Evolutionary conservation across 345 rosid species (phyloP), one percentile per base, ranked within the genome.

Genomic region (Clarkia xantiana): DNA sequence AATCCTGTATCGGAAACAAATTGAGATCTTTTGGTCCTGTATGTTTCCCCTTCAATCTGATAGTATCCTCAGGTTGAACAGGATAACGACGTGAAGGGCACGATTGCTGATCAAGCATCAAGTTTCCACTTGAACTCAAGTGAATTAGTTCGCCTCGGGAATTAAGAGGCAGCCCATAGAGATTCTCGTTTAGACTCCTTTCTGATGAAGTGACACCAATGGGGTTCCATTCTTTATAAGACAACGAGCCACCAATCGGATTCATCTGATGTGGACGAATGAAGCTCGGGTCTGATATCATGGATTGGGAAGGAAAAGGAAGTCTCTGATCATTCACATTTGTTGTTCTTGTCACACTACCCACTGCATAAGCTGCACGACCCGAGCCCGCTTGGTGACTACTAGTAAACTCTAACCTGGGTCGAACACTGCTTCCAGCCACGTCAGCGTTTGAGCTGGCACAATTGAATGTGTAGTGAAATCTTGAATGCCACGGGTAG

Each of bases 131-230:
- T 58, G 77, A 57, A 42, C 61, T 65, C 57, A 45, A 55, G 42
- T 64, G 75, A 18, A 71, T 70, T 20, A 81, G 74, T 51, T 66
- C 77, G 60, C 85, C 89, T 38, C 68, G 76, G 45, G 81, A 64
- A 68, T 78, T 70, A n/a, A 81, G 80, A 53, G 85, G 85, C 62
- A 71, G 55, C 11, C 76, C 72, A 23, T 46, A 46, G 62, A 64
- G 54, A 18, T 54, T 59, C 42, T 61, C 76, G 47, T 63, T 57
- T 14, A 48, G 48, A 51, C 61, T 29, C 59, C 48, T 71, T 44
- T 69, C 66, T 53, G 60, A 55, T 10, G 58, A 51, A 52, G 61
- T 54, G 59, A 54, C 58, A 18, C 59, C 19, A 25, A 58, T 65
- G 39, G 60, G 66, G 43, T 58, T 74, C 67, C 68, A 48, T 44